Base-by-base conservation (phyloP, 2,329 filamentous ascomycete species). In the Stagonosporopsis chrysanthemi region DNA sequence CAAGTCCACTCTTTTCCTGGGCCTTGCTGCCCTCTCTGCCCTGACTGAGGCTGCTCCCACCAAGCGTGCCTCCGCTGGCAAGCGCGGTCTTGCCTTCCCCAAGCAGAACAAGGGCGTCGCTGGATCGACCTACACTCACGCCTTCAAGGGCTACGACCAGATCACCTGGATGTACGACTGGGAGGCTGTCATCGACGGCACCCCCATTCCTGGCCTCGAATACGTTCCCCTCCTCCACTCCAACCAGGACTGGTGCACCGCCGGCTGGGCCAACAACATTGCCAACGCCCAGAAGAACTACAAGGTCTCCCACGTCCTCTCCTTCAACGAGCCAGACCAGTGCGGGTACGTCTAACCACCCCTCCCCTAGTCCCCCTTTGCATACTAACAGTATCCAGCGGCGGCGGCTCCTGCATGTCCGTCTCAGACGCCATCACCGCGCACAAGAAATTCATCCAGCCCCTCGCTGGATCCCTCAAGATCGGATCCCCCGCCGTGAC, bases 141-240 rank as follows among this genome's bases (percentile, higher is more conserved):
- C 60, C 24, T 71, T 73, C 55, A 43, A 60, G 15, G 53, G 46
- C 49, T 46, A 61, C 9, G 46, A 55, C 24, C 61, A 82, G 57
- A 79, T 85, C 67, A 74, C 75, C 23, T 91, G 88, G 88, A 82
- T 78, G 48, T 90, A 89, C 80, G 89, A 90, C 82, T 91, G 89
- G 89, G 86, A 79, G 52, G 69, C 67, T 9, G 63, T 66, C 50
- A 81, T 82, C 43, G 67, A 67, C 17, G 72, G 81, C 40, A 71
- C 77, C 44, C 77, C 78, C 29, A 74, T 79, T 50, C 57, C 66
- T 11, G 66, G 72, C 24, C 68, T 87, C 63, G 81, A 84, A 74
- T 92, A 81, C 76, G 82, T 90, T 36, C 89, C 90, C 58, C 88
- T 74, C 39, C 66, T 75, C 8, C 74, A 75, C 67, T 65, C 63